Base-by-base conservation (phyloP, 129 eudicot species). In the Tagetes patula region DNA sequence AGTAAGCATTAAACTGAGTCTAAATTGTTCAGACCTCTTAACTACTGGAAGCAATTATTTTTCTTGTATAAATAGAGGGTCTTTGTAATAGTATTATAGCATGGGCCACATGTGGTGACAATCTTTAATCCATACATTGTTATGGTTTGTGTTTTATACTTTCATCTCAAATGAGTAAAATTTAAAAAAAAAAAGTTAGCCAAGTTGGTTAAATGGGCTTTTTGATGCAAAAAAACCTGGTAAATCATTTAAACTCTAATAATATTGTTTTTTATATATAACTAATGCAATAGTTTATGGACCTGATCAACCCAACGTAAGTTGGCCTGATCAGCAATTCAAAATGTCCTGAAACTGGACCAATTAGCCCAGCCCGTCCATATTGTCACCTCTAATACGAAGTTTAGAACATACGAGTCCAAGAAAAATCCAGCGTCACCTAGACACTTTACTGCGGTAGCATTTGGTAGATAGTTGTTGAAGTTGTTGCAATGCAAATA, bases 381-480 rank as follows among this genome's bases (percentile, higher is more conserved):
- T 70, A 6, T 14, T 52, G 75, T 7, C 38, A 9, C 39, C 37
- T 39, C 1, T 53, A 53, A 30, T 39, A 46, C 20, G 41, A 39
- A 39, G 67, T 45, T 71, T 76, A 71, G 60, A 72, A 84, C 95
- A 59, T 77, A 95, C 99, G 72, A 73, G 36, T 95, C 96, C 30
- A 95, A 31, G 77, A 95, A 95, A 53, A 91, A 95, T 43, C 99
- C 99, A 65, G 96, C 99, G 54, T 95, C 99, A 46, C 99, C 93
- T 45, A 95, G 79, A 69, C 99, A 95, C 84, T 95, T 95, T 12
- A 95, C 95, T 30, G 77, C 79, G 13, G 99, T 77, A 73, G 88
- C 79, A 52, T 75, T 40, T 27, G 99, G 99, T 76, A 95, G 83
- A 75, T 88, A 86, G 32, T 52, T 75, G 40, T 82, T 60, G 83